Conservation (phyloP, 805 yeast genomes). For the Candida parachauliodes region DNA sequence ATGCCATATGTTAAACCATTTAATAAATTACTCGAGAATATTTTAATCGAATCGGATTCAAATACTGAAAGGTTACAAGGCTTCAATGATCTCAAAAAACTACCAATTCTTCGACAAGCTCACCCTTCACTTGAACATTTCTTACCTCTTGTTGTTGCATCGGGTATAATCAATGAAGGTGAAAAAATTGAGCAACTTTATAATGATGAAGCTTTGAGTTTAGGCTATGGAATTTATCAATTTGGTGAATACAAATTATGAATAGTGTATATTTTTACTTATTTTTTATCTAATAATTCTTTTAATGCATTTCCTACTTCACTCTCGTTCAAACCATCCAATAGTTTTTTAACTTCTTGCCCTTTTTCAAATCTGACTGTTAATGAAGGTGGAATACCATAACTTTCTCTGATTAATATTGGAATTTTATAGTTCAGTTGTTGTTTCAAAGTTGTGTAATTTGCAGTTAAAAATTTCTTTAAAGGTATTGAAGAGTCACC, state of each 20-base stretch:
- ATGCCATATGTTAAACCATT: conserved; percentile 54
- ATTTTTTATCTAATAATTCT: conserved; percentile 33
- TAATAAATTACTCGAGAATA: conserved; percentile 41
- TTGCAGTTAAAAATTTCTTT: conserved; percentile 57
- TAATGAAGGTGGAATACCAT: conserved; percentile 67
- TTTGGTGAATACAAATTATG: conserved; percentile 28
- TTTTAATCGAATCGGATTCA: conserved; percentile 25
- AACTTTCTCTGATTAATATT: conserved; percentile 73
- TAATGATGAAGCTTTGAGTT: conserved; percentile 37
- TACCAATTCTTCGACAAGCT: conserved; percentile 42
- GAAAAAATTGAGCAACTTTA: conserved; percentile 43
- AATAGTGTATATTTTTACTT: conserved; percentile 1
- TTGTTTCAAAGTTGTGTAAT: conserved; percentile 62
- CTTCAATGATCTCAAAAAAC: conserved; percentile 33
- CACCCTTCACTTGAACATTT: conserved; percentile 82
- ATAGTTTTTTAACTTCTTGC: conserved; percentile 44
- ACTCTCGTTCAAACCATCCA: conserved; percentile 46
- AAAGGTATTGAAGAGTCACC: conserved; percentile 67
- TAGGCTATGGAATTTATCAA: conserved; percentile 72
- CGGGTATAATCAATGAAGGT: conserved; percentile 47
- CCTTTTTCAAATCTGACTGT: conserved; percentile 69
- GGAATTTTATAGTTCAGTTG: conserved; percentile 61
- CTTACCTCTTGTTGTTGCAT: conserved; percentile 59
- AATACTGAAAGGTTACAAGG: conserved; percentile 23
- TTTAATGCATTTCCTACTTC: conserved; percentile 41